phyloP scores from a whole-genome alignment of 2,329 filamentous ascomycete species.

The Magnaporthales sp. region DNA sequence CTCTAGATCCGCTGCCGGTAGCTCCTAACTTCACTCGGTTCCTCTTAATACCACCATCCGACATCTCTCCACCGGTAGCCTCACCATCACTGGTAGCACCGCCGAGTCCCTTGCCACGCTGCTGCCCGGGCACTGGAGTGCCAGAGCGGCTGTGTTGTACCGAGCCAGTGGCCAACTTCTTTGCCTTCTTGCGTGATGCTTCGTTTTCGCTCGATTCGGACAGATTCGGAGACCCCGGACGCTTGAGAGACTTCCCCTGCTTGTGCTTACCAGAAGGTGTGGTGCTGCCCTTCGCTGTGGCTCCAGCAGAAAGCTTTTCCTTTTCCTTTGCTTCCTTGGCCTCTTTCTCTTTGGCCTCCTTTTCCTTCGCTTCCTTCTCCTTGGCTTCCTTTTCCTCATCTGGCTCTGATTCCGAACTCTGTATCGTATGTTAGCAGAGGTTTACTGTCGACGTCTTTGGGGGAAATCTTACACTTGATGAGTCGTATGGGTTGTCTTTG shows the following conservation, averaged over 20 bases:
- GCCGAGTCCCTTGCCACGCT: slow-evolving; percentile 31
- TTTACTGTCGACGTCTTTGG: background rate
- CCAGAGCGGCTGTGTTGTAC: slow-evolving; percentile 42
- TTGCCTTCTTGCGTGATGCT: slow-evolving; percentile 69
- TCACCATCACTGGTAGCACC: slow-evolving; percentile 66
- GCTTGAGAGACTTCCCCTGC: slow-evolving; percentile 59
- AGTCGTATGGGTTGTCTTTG: slow-evolving; percentile 25
- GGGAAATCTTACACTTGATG: slow-evolving; percentile 20
- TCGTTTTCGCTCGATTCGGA: slow-evolving; percentile 92
- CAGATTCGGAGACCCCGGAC: slow-evolving; percentile 74
- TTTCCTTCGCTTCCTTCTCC: slow-evolving; percentile 49
- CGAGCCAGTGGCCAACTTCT: slow-evolving; percentile 47
- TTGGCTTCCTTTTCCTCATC: slow-evolving; percentile 60
- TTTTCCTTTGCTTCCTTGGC: slow-evolving; percentile 34
- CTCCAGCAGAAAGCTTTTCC: slow-evolving; percentile 31
- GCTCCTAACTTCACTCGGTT: slow-evolving; percentile 39
- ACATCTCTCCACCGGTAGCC: slow-evolving; percentile 60
- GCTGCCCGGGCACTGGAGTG: slow-evolving; percentile 38
- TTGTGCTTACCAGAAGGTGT: slow-evolving; percentile 42
- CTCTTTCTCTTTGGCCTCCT: slow-evolving; percentile 51
- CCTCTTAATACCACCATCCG: slow-evolving; percentile 44
- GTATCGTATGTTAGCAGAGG: slow-evolving; percentile 27
- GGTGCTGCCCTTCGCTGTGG: slow-evolving; percentile 61
- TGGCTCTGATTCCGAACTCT: slow-evolving; percentile 34
- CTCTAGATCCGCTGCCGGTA: slow-evolving; percentile 32